Evolutionary conservation across 2,329 filamentous ascomycete species (phyloP).

Genomic region (Paracamarosporium sp.): DNA sequence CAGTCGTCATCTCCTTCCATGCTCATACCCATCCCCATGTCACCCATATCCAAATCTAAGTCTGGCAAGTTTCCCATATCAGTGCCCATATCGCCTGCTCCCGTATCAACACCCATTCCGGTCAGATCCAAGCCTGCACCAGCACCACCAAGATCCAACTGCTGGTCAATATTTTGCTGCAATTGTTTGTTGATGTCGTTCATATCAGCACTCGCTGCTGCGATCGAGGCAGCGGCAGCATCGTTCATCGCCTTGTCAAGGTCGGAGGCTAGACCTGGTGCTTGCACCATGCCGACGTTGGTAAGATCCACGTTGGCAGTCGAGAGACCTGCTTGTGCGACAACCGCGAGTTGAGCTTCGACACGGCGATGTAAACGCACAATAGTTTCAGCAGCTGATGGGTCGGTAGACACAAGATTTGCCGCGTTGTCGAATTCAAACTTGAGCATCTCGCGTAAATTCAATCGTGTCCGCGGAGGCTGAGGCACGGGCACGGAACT

Average conservation of each 20-base stretch:
- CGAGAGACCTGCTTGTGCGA: constrained; percentile 31
- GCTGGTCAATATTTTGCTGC: constrained; percentile 39
- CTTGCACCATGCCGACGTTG: constrained; percentile 35
- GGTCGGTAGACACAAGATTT: constrained; percentile 63
- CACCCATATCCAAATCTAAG: constrained; percentile 36
- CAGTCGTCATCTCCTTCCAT: constrained; percentile 44
- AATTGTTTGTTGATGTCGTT: constrained; percentile 40
- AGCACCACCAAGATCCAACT: constrained; percentile 29
- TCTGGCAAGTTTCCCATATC: constrained; percentile 34
- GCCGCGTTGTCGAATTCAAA: constrained; percentile 65
- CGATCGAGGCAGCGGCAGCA: constrained; percentile 38
- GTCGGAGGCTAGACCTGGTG: constrained; percentile 34
- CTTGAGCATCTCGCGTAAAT: constrained; percentile 66
- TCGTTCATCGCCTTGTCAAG: constrained; percentile 45
- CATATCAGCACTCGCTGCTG: constrained; percentile 31
- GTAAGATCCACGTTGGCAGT: constrained; percentile 34
- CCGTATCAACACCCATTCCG: constrained; percentile 32
- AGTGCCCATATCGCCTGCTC: constrained; percentile 26
- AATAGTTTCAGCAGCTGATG: constrained; percentile 64
- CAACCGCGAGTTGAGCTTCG: constrained; percentile 64
- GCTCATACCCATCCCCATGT: constrained; percentile 39
- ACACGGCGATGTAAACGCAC: constrained; percentile 69
- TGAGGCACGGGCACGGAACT: constrained; percentile 33
- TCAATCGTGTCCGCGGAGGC: constrained; percentile 52
- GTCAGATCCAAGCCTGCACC: constrained; percentile 36